These are phyloP conservation scores for Alternaria viburni DNA, from an alignment of 2,329 filamentous ascomycete species.

Conservation along the genomic window DNA sequence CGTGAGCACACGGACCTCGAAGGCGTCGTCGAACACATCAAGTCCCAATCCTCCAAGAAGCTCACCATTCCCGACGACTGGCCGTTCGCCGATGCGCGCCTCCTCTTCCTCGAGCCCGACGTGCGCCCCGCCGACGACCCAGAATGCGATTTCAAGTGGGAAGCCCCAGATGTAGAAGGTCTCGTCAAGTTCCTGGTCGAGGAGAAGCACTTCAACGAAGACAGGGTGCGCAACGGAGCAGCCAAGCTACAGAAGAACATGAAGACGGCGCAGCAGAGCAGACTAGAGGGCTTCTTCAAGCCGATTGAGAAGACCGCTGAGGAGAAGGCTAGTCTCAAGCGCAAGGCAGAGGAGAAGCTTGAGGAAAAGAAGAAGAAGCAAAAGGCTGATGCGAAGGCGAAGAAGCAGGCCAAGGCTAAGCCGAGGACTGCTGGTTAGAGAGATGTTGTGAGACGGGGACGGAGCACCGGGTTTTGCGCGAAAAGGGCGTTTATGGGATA, in stretches of 20 bases:
- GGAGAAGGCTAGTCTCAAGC: constrained; percentile 83
- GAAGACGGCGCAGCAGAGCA: constrained; percentile 87
- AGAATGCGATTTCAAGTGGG: constrained; percentile 97
- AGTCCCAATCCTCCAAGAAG: constrained; percentile 69
- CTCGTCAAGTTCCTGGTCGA: constrained; percentile 87
- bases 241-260: constrained; percentile 85
- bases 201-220: constrained; percentile 97
- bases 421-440: constrained; percentile 54
- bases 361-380: constrained; percentile 94
- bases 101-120: constrained; percentile 90
- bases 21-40: constrained; percentile 83
- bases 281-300: constrained; percentile 97
- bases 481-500: constrained; percentile 11
- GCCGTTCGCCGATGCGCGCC: constrained; percentile 90
- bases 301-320: constrained; percentile 84
- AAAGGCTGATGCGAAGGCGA: constrained; percentile 94
- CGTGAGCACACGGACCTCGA: constrained; percentile 90
- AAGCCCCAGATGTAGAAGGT: constrained; percentile 87
- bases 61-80: constrained; percentile 93
- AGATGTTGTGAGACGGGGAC: too few species aligned
- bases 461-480: neutral
- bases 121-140: constrained; percentile 82
- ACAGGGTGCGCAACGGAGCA: constrained; percentile 82
- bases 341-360: constrained; percentile 90
- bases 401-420: constrained; percentile 88